A percentile compares a stretch with the other conserved stretches of the same genome.
Evolutionary conservation across 768 basidiomycete genomes (phyloP).

Genomic region (Boletus reticulatus): DNA sequence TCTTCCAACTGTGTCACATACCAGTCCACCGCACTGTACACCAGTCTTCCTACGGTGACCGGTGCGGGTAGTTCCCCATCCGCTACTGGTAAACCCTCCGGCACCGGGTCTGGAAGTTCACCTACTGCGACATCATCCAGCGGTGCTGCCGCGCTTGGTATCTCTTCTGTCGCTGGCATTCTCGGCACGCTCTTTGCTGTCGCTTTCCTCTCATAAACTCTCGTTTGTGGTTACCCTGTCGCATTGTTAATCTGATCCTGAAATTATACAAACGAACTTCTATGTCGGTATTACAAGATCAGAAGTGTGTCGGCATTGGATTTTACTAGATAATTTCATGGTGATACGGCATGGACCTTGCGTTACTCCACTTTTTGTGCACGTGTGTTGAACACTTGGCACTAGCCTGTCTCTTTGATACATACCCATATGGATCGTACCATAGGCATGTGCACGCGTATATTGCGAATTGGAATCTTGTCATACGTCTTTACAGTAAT

Average conservation of each 20-base stretch:
- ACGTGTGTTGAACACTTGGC: constrained; percentile 26
- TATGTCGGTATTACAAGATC: neutral
- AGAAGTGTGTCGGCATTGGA: neutral
- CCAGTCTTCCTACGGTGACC: constrained; percentile 16
- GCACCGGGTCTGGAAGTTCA: constrained; percentile 14
- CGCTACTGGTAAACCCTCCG: constrained; percentile 3
- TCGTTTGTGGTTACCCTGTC: neutral
- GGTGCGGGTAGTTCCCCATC: neutral
- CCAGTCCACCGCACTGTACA: constrained; percentile 37
- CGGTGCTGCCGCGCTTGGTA: constrained; percentile 23
- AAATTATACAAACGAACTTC: neutral
- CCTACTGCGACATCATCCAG: constrained; percentile 19
- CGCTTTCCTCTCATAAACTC: constrained; percentile 37
- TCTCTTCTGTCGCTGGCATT: constrained; percentile 34
- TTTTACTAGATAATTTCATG: constrained; percentile 2
- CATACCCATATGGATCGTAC: constrained; percentile 20
- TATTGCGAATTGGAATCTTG: too few species aligned
- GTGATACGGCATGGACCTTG: constrained; percentile 8
- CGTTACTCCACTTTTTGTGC: constrained; percentile 4
- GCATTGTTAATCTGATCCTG: constrained; percentile 1
- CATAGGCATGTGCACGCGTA: neutral
- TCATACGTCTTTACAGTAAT: too few species aligned
- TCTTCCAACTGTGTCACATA: constrained; percentile 46
- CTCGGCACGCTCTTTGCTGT: constrained; percentile 37
- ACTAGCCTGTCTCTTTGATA: constrained; percentile 17